These are phyloP conservation scores for Talaromyces sp. DNA, from an alignment of 2,329 filamentous ascomycete species.

Conservation along the genomic window DNA sequence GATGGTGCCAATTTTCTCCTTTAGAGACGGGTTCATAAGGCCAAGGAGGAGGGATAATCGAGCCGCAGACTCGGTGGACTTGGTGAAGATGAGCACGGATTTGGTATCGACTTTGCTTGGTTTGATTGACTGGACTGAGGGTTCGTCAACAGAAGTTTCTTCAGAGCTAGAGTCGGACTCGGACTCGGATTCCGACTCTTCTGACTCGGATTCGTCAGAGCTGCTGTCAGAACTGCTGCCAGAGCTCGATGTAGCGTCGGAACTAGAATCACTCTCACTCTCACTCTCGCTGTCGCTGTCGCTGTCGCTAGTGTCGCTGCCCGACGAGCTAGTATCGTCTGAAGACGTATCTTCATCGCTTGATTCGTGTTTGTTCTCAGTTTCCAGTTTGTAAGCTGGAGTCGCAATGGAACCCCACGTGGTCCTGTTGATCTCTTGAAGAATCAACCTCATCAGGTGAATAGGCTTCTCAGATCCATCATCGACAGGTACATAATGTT, in stretches of 20 bases:
- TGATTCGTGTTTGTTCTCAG: neutral
- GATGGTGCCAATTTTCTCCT: conserved; percentile 61
- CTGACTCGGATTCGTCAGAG: conserved; percentile 16
- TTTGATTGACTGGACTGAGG: conserved; percentile 20
- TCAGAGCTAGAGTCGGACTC: conserved; percentile 16
- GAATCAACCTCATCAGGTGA: conserved; percentile 74
- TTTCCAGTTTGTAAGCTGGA: conserved; percentile 1
- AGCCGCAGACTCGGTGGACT: conserved; percentile 82
- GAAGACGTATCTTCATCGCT: conserved; percentile 10
- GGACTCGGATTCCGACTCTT: conserved; percentile 19
- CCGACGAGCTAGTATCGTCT: conserved; percentile 34
- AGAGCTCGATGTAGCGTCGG: conserved; percentile 16
- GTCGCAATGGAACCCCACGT: conserved; percentile 10
- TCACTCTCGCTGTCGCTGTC: conserved; percentile 11
- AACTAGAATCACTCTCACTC: conserved; percentile 14
- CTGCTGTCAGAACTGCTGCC: neutral
- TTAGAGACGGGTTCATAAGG: conserved; percentile 59
- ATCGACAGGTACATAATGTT: conserved; percentile 64
- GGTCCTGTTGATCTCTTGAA: conserved; percentile 31
- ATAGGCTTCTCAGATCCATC: conserved; percentile 73
- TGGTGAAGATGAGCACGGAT: conserved; percentile 76
- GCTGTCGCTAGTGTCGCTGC: conserved; percentile 15
- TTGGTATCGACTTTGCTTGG: conserved; percentile 29
- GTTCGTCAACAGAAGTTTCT: neutral
- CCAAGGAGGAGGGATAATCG: conserved; percentile 76